Base-by-base conservation (phyloP, 306 rosid species). In the Purshia tridentata region DNA sequence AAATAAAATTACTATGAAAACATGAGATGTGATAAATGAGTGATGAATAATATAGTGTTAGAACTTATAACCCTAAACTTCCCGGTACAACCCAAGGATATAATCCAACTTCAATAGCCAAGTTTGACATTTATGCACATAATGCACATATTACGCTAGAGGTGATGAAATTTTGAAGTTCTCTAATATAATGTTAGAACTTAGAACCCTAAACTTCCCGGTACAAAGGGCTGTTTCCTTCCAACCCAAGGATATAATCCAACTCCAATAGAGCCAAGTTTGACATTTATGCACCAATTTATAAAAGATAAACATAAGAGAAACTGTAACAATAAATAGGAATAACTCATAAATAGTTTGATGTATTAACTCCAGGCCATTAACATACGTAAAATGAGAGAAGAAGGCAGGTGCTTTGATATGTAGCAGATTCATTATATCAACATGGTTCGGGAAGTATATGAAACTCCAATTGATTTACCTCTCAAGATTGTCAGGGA, bases 401-500 rank as follows among this genome's bases (percentile, higher is more conserved):
- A 50, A 50, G 16, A 69, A 76, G 6, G 72, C 56, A 78, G 23
- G 53, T 18, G 6, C 22, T 2, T 29, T 9, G 18, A 60, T 45
- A 65, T 2, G 54, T 49, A 62, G 62, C 29, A 22, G 59, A 61
- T 8, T 4, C n/a, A 76, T 70, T 47, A 20, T 16, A 70, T 78
- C 20, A 67, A 64, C 40, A 72, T 51, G 40, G 58, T 62, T 22
- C 22, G 75, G n/a, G 5, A 55, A 66, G 70, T 61, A 11, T 39
- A 76, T 19, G 71, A 61, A 72, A 52, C 73, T 46, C 19, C 51
- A 54, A 65, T 19, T 55, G 67, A 57, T 45, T 18, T 88, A 89
- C 97, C 97, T 88, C 74, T 87, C 90, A 10, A 85, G 83, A 72
- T 75, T 20, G 74, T 78, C 67, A 20, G 87, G 82, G 73, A 78